Base-by-base conservation (phyloP, 768 basidiomycete genomes). In the Lentinula lateritia region DNA sequence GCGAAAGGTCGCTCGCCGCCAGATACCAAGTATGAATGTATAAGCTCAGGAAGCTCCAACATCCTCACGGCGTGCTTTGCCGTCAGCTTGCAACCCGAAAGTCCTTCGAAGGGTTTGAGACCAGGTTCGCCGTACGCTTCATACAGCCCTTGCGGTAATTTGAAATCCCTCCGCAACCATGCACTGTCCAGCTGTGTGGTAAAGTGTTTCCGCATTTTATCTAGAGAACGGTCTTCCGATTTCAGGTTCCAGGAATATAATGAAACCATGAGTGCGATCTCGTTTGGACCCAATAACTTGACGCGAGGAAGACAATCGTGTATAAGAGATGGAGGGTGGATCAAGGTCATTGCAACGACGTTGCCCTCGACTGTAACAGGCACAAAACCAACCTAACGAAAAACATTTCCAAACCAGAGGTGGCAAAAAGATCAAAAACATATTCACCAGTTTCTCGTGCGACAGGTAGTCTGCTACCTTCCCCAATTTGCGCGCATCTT, bases 61-160 rank as follows among this genome's bases (percentile, higher is more conserved):
- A 60, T 60, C n/a, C 59, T 34, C 12, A 52, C 50, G 28, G 20
- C 59, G 20, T 60, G 50, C 38, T 60, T 60, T 18, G 41, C 23
- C 20, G 32, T 41, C 15, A 5, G 18, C n/a, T 59, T 50, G 45
- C n/a, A 48, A 7, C 45, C 35, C n/a, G 34, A 10, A 5, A 28
- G 36, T 20, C 54, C 42, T 56, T 36, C 58, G 34, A 36, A 15
- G 9, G 48, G 5, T 28, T 46, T 58, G 56, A 34, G 8, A 7
- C 58, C 58, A 36, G 56, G 23, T 20, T 38, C 53, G 12, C 53
- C 53, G 38, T 39, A 39, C 8, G 35, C 35, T 39, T 56, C 20
- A 28, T 56, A 56, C 23, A 45, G 23, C 15, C 20, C 55, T 12
- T 42, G 39, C 39, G 55, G 55, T 23, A 56, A 16, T 23, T 16